Evolutionary conservation across 2,329 filamentous ascomycete species (phyloP), one percentile per base, ranked within the genome.

Genomic region (Tympanopsis confertula): DNA sequence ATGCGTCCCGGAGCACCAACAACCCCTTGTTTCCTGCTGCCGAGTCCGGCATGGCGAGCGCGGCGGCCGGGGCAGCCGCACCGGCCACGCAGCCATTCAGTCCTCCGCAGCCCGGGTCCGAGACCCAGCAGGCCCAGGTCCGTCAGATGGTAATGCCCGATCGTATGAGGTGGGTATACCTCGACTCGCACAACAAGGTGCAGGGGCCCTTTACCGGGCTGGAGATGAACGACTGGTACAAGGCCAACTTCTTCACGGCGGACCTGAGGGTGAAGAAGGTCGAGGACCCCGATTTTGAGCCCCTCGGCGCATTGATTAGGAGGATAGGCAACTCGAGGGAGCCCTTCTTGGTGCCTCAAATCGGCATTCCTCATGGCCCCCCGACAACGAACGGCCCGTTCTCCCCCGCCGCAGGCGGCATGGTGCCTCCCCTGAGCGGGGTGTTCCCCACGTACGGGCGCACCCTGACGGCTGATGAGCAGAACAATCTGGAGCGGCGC

Each of bases 221-320:
- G 36, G 91, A 98, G 59, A 98, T 98, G 91, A 93, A 98, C 48
- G 91, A 98, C 50, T 98, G 91, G 91, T 98, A 96, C 63, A 96
- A 96, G 57, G 89, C 87, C 24, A 89, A 91, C 35, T 98, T 96
- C 63, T 98, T 98, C 61, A 94, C 86, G 0, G 81, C 89, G 0
- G 89, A 98, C 49, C 69, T 98, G 14, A 77, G 93, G 32, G 91
- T 98, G 20, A 95, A 93, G 65, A 94, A 94, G 56, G 69, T 89
- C 4, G 91, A 98, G 55, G 91, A 98, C 51, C 68, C 71, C 0
- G 89, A 98, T 36, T 98, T 95, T 50, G 91, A 98, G 57, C 89
- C 89, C 12, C 66, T 98, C 7, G 91, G 91, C 3, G 88, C 95
- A 57, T 74, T 98, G 17, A 96, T 98, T 45, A 73, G 91, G 32